Evolutionary conservation across 495 filamentous ascomycete species (phyloP), one percentile per base, ranked within the genome.

Genomic region (Penicillium atrosanguineum): DNA sequence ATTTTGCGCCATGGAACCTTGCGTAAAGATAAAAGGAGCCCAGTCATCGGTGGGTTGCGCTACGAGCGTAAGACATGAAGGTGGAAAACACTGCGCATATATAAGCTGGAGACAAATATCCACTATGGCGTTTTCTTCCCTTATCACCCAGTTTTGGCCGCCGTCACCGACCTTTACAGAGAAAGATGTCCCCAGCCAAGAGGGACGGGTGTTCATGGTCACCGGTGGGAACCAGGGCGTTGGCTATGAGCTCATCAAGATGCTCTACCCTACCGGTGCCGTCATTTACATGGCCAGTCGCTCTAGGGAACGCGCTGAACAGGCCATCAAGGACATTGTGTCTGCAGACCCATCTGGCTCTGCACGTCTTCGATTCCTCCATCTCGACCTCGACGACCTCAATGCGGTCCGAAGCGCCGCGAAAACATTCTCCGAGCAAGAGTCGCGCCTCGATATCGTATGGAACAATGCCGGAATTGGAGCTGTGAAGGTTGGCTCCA

Each of bases 131-230:
- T 23, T 54, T 15, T 7, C 25, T 31, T 54, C 44, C 6, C 3
- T 48, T 8, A 23, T 25, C 4, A 36, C 52, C 23, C 52, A 54
- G 28, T 48, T 15, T 19, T 54, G 34, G 18, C 52, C 52, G 2
- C 52, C 52, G 21, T 7, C 37, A 18, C 44, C 52, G 18, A 40
- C 36, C 9, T 97, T 97, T 63, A 88, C 87, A 15, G 92, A 97
- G 69, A 91, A 94, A 67, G 88, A 97, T 64, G 79, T 95, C 20
- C 87, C 91, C 2, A 89, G 88, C 25, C 91, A 84, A 62, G 83
- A 84, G 52, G 78, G 79, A 14, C 64, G 57, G 11, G 48, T 58
- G 12, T 56, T 63, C 38, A 62, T 69, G 18, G 50, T 74, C 26
- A 74, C 71, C 6, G 71, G 71, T 0, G 68, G 57, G 1, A 69